These are phyloP conservation scores for Solanum microdontum DNA, from an alignment of 257 asterid species.

Conservation along the genomic window DNA sequence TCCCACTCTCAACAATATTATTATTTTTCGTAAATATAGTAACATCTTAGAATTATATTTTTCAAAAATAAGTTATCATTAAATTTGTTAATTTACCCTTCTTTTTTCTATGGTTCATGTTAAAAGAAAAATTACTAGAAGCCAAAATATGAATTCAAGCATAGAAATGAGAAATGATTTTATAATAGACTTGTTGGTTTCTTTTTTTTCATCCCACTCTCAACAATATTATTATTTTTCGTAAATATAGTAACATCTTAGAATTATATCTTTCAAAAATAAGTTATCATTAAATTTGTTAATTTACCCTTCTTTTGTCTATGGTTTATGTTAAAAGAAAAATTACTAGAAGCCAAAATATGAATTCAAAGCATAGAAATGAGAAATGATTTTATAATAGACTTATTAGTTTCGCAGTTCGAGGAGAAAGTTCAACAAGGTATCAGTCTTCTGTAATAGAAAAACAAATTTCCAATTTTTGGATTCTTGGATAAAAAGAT, in stretches of 20 bases:
- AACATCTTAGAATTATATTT: neutral
- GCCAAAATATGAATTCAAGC: neutral
- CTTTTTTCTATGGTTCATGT: neutral
- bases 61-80: no score
- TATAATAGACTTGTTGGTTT: neutral
- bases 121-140: no score
- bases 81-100: neutral
- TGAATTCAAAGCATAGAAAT: neutral
- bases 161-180: neutral
- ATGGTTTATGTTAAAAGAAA: no score
- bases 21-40: no score
- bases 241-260: neutral
- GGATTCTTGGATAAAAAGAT: neutral
- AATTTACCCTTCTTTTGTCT: neutral
- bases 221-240: neutral
- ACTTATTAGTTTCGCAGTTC: neutral
- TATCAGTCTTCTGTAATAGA: neutral
- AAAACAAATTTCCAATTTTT: neutral
- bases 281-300: no score
- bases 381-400: neutral
- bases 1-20: conserved; percentile 66
- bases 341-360: no score
- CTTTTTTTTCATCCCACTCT: neutral
- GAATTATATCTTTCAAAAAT: no score
- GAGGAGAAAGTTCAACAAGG: neutral